Conservation (phyloP, 192 early-diverging fungal species). For the Martensiomyces pterosporus region DNA sequence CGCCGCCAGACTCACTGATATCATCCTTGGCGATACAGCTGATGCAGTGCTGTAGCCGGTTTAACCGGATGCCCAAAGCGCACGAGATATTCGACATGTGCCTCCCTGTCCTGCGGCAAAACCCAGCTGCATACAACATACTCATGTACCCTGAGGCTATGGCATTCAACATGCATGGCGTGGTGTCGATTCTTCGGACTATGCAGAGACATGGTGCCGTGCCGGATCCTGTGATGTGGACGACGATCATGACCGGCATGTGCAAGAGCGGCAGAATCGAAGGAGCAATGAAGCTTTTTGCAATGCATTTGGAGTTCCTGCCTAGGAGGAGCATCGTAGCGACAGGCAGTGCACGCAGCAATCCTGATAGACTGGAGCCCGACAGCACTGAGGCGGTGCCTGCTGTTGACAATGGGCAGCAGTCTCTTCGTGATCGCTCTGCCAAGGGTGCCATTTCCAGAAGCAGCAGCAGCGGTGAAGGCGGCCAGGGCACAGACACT, state of each 20-base stretch:
- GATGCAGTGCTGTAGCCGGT: slow-evolving; percentile 14
- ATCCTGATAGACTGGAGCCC: no score
- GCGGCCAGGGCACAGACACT: no score
- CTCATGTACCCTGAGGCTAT: slow-evolving; percentile 7
- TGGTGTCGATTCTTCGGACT: not conserved
- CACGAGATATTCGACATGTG: slow-evolving; percentile 10
- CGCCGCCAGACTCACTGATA: slow-evolving; percentile 1
- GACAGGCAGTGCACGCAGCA: not conserved
- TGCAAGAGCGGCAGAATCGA: slow-evolving; percentile 5
- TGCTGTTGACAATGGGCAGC: no score
- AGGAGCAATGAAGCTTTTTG: slow-evolving; percentile 21
- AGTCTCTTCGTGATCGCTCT: no score
- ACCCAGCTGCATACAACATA: slow-evolving; percentile 20
- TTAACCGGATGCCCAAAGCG: not conserved
- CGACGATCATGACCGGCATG: slow-evolving; percentile 23
- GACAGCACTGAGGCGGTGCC: not conserved
- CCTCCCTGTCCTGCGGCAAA: slow-evolving; percentile 1
- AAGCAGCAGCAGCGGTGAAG: no score
- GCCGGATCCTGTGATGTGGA: slow-evolving; percentile 28
- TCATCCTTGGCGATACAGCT: slow-evolving; percentile 9
- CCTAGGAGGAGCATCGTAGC: not conserved
- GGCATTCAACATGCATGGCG: slow-evolving; percentile 2
- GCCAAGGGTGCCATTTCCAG: no score
- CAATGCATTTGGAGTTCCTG: slow-evolving; percentile 30
- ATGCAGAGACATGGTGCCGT: slow-evolving; percentile 10